Conservation (phyloP, 2,329 filamentous ascomycete species). For the Dactylellina haptotyla region DNA sequence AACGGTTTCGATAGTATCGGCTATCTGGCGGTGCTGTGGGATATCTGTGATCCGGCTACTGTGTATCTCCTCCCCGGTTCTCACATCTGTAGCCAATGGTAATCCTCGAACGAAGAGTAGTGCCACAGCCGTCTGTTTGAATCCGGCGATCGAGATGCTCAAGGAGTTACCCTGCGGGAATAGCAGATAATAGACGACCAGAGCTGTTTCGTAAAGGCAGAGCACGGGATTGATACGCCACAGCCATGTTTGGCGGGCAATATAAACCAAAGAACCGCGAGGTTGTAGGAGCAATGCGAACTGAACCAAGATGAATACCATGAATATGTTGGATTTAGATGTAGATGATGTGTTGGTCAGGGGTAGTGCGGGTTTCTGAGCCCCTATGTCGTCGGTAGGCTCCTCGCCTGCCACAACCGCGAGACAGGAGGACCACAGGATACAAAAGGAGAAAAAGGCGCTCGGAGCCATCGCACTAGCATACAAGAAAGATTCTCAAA, state of each 20-base stretch:
- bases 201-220: constrained; percentile 5
- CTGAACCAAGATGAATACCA: not conserved
- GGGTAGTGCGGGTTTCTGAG: too few relatives aligned
- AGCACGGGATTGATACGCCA: constrained; percentile 15
- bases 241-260: constrained; percentile 1
- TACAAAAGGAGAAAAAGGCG: too few relatives aligned
- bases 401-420: too few relatives aligned
- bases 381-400: too few relatives aligned
- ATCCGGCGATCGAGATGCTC: not conserved
- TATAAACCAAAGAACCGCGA: constrained; percentile 13
- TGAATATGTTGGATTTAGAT: constrained; percentile 4
- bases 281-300: not conserved
- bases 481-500: too few relatives aligned
- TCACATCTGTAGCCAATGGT: not conserved
- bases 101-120: not conserved
- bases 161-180: not conserved
- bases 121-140: not conserved
- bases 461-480: too few relatives aligned
- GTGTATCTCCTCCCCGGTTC: not conserved
- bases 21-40: not conserved
- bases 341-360: too few relatives aligned
- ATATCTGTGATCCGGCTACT: not conserved
- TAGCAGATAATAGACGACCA: not conserved
- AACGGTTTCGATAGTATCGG: not conserved
- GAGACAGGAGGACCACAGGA: too few relatives aligned